A percentile compares a stretch with the other conserved stretches of the same genome.
These are phyloP conservation scores for Arctostaphylos glauca DNA, from an alignment of 148 eudicot species.

Conservation along the genomic window DNA sequence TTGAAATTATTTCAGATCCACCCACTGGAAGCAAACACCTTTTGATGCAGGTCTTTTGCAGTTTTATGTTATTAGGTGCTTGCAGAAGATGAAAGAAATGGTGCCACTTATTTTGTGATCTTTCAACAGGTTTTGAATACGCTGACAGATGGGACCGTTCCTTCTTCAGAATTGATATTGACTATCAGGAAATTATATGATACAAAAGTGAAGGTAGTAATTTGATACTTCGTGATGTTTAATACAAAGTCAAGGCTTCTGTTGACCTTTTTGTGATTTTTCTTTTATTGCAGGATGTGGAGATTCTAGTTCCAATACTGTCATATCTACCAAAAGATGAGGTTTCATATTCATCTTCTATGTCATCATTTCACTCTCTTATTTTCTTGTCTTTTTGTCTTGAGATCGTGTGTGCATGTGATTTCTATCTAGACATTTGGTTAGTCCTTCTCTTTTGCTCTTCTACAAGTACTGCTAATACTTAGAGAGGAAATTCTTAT, in stretches of 20 bases:
- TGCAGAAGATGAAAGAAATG: background rate
- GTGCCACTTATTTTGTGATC: background rate
- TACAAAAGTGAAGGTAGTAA: slow-evolving; percentile 56
- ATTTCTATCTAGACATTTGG: background rate
- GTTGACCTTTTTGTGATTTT: slow-evolving; percentile 21
- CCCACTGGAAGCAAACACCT: slow-evolving; percentile 77
- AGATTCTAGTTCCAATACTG: slow-evolving; percentile 77
- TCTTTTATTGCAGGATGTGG: slow-evolving; percentile 60
- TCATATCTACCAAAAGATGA: slow-evolving; percentile 79
- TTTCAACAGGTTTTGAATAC: slow-evolving; percentile 74
- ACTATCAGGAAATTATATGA: slow-evolving; percentile 68
- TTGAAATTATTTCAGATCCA: slow-evolving; percentile 79
- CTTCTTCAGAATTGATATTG: slow-evolving; percentile 64
- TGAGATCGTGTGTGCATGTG: background rate
- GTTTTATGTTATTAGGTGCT: slow-evolving; percentile 13
- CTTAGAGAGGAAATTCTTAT: background rate
- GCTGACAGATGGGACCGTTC: slow-evolving; percentile 81
- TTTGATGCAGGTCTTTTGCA: slow-evolving; percentile 57
- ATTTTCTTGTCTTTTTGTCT: background rate
- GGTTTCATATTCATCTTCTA: slow-evolving; percentile 38
- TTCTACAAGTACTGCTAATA: too few species aligned
- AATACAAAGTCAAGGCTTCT: background rate
- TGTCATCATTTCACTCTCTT: background rate
- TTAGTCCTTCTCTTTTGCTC: background rate
- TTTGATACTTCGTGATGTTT: background rate